These are phyloP conservation scores for Fusarium stilboides DNA, from an alignment of 2,329 filamentous ascomycete species.

Conservation along the genomic window DNA sequence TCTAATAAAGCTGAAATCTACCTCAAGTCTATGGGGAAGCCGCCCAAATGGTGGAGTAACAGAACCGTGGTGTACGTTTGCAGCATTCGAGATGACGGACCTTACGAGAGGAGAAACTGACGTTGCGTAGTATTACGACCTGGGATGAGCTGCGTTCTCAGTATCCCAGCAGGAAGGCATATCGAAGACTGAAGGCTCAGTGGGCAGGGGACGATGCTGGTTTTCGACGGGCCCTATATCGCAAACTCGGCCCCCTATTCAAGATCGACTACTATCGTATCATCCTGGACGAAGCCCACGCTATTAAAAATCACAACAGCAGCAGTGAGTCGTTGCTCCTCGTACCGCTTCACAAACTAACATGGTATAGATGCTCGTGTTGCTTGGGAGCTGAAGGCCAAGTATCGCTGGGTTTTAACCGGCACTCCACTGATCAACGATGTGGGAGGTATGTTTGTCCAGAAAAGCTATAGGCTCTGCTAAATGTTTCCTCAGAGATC, in stretches of 20 bases:
- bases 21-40: too few species aligned
- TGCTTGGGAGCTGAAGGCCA: conserved; percentile 48
- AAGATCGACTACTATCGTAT: conserved; percentile 64
- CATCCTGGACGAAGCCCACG: conserved; percentile 71
- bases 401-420: conserved; percentile 55
- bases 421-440: conserved; percentile 57
- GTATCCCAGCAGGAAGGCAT: conserved; percentile 1
- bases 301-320: conserved; percentile 65
- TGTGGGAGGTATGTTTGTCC: conserved; percentile 50
- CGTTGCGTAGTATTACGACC: too few species aligned
- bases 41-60: too few species aligned
- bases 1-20: accelerated
- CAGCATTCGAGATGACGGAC: too few species aligned
- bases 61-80: too few species aligned
- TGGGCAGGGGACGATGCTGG: conserved; percentile 8
- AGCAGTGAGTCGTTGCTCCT: conserved; percentile 53
- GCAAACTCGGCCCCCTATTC: conserved; percentile 52
- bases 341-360: too few species aligned
- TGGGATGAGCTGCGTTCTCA: background rate
- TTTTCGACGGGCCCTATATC: conserved; percentile 56
- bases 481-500: too few species aligned
- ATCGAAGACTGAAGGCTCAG: background rate
- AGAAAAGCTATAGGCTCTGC: too few species aligned
- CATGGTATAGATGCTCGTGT: conserved; percentile 29
- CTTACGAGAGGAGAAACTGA: too few species aligned